These are phyloP conservation scores for Aureobasidium sp. DNA, from an alignment of 2,329 filamentous ascomycete species.

Conservation along the genomic window DNA sequence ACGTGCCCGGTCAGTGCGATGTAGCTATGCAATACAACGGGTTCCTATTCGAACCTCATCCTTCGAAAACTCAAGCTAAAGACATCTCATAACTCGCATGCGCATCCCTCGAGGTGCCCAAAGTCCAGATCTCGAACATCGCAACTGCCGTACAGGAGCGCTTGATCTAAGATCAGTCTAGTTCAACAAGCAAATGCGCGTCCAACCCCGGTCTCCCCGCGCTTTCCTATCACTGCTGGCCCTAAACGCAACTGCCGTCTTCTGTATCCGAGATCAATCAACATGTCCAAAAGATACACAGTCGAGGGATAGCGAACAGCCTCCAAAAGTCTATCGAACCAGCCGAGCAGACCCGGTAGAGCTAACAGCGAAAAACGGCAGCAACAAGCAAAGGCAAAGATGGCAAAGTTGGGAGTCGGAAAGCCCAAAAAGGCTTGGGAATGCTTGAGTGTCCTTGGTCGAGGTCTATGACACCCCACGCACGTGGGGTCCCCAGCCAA, in stretches of 20 bases:
- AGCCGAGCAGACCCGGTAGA: neutral
- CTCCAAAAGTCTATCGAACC: neutral
- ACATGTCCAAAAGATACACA: neutral
- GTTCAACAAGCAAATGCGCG: neutral
- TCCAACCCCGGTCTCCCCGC: neutral
- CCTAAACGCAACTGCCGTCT: conserved; percentile 9
- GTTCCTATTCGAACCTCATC: neutral
- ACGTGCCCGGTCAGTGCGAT: neutral
- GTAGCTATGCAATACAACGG: neutral
- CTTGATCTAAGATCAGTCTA: neutral
- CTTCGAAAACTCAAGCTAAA: neutral
- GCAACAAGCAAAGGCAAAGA: neutral
- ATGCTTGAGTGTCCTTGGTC: conserved; percentile 8
- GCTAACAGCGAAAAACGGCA: neutral
- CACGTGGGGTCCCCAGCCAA: neutral
- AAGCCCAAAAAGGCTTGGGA: neutral
- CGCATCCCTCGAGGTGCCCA: neutral
- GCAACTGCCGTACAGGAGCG: neutral
- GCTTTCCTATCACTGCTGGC: neutral
- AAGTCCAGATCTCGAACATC: neutral
- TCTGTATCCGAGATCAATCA: neutral
- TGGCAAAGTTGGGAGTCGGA: neutral
- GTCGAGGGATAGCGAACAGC: neutral
- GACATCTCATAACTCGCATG: neutral
- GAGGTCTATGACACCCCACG: too few species aligned